phyloP scores from a whole-genome alignment of 2,329 filamentous ascomycete genomes.

The Sporothrix pseudoabietina region DNA sequence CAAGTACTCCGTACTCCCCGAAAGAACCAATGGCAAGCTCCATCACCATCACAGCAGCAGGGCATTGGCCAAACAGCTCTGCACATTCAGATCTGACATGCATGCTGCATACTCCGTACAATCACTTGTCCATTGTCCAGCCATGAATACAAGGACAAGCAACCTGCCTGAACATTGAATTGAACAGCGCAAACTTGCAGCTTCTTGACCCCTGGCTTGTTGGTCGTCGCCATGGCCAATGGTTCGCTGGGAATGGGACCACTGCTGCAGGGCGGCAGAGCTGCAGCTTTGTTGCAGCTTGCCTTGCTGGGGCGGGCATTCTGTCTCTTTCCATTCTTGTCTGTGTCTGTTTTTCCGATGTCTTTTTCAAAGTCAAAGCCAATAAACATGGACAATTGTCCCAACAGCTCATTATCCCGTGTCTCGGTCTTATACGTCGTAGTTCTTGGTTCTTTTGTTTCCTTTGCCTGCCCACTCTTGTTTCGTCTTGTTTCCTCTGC shows the following conservation, averaged over 20 bases:
- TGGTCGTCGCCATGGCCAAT: not conserved
- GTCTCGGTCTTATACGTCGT: constrained; percentile 11
- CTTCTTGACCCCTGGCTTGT: not conserved
- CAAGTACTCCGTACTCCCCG: no score
- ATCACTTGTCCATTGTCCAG: not conserved
- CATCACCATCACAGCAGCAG: not conserved
- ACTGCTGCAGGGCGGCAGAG: not conserved
- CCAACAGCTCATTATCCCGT: not conserved
- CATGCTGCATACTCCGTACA: constrained; percentile 1
- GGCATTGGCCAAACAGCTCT: constrained; percentile 17
- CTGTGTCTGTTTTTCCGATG: not conserved
- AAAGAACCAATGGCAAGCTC: constrained; percentile 6
- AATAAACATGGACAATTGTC: not conserved
- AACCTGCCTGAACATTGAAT: no score
- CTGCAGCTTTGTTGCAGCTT: not conserved
- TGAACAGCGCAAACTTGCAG: not conserved
- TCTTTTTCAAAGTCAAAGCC: not conserved
- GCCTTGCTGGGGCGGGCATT: not conserved
- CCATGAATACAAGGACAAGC: not conserved
- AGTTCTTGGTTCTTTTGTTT: not conserved
- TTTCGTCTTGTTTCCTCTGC: not conserved
- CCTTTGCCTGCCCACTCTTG: not conserved
- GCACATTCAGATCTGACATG: not conserved
- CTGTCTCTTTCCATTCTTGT: not conserved
- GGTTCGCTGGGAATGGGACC: not conserved